Conservation (phyloP, 805 yeast genomes). For the Candida krabiensis region DNA sequence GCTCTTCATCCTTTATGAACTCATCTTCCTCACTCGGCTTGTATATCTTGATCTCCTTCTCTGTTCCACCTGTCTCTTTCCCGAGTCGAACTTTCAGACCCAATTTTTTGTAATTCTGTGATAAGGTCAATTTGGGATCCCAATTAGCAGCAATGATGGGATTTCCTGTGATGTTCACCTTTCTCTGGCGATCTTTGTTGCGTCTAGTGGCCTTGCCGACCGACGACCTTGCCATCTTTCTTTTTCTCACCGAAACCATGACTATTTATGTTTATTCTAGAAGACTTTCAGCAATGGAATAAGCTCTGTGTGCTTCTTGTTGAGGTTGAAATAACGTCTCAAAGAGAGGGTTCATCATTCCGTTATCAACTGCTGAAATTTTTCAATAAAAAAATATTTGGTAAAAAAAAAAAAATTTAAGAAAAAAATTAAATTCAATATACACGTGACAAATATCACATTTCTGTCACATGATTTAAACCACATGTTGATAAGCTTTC, state of each 20-base stretch:
- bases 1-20: slow-evolving; percentile 27
- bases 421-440: too few relatives aligned
- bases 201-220: slow-evolving; percentile 69
- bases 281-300: too few relatives aligned
- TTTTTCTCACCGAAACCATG: slow-evolving; percentile 66
- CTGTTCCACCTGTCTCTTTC: slow-evolving; percentile 77
- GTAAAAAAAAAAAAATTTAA: too few relatives aligned
- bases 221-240: slow-evolving; percentile 78
- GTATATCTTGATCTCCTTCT: slow-evolving; percentile 48
- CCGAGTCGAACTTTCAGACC: slow-evolving; percentile 75
- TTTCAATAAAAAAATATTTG: too few relatives aligned
- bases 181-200: slow-evolving; percentile 66
- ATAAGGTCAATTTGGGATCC: slow-evolving; percentile 79
- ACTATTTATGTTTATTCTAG: slow-evolving; percentile 1
- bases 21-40: slow-evolving; percentile 33
- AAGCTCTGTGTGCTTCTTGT: too few relatives aligned
- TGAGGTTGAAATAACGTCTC: too few relatives aligned
- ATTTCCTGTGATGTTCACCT: slow-evolving; percentile 64
- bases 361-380: too few relatives aligned
- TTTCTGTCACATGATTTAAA: too few relatives aligned
- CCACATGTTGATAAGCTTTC: too few relatives aligned
- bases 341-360: too few relatives aligned
- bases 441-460: too few relatives aligned
- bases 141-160: slow-evolving; percentile 87
- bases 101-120: slow-evolving; percentile 81